These are phyloP conservation scores for Penicillium malachiteum DNA, from an alignment of 495 filamentous ascomycete species.

Conservation along the genomic window DNA sequence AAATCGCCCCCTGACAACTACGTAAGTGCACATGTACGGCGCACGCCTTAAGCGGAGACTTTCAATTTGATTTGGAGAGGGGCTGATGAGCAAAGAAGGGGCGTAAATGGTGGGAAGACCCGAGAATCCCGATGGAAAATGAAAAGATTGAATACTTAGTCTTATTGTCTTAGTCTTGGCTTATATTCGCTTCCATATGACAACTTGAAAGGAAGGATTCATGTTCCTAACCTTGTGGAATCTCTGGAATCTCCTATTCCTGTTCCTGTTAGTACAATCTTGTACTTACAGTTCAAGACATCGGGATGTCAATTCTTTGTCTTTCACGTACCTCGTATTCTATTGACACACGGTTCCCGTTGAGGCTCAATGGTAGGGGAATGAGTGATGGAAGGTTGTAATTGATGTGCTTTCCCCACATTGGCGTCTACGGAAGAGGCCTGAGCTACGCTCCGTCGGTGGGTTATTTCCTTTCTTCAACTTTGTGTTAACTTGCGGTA, in stretches of 20 bases:
- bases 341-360: neutral
- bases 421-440: conserved; percentile 9
- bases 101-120: neutral
- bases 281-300: too few relatives aligned
- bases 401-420: conserved; percentile 10
- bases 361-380: conserved; percentile 4
- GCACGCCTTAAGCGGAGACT: conserved; percentile 1
- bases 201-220: too few relatives aligned
- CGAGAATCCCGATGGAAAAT: too few relatives aligned
- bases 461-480: neutral
- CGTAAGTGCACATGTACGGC: conserved; percentile 4
- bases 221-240: too few relatives aligned
- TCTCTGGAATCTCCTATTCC: neutral
- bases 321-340: neutral
- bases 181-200: too few relatives aligned
- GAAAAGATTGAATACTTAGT: too few relatives aligned
- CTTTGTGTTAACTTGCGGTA: neutral
- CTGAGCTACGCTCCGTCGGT: conserved; percentile 2
- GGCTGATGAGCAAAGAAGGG: neutral
- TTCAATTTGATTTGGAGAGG: neutral
- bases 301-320: neutral
- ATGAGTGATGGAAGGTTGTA: neutral
- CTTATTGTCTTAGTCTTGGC: neutral
- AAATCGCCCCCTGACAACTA: neutral
- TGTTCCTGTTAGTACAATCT: too few relatives aligned